A percentile compares a stretch with the other conserved stretches of the same genome.
phyloP scores from a whole-genome alignment of 768 basidiomycete genomes.

The Hebeloma cylindrosporum region DNA sequence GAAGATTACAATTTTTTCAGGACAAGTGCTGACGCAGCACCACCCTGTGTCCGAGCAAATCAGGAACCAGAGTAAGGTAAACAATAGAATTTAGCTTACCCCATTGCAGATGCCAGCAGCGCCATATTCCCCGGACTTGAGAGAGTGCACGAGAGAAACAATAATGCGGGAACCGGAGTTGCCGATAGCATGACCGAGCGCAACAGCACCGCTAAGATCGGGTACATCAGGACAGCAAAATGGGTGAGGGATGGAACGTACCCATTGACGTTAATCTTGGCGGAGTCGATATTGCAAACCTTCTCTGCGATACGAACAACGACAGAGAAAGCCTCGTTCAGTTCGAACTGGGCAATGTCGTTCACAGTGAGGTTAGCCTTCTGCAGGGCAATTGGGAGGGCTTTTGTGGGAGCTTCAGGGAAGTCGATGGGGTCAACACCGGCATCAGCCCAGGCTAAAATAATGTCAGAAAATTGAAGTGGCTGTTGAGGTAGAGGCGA shows the following conservation, averaged over 20 bases:
- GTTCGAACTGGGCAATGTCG: constrained; percentile 90
- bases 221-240: constrained; percentile 16
- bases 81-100: constrained; percentile 47
- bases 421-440: constrained; percentile 98
- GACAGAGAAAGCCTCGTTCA: constrained; percentile 98
- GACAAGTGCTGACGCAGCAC: constrained; percentile 88
- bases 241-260: constrained; percentile 34
- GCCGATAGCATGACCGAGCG: constrained; percentile 94
- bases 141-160: constrained; percentile 88
- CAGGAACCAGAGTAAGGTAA: constrained; percentile 15
- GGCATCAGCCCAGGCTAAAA: constrained; percentile 89
- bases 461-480: constrained; percentile 6
- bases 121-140: constrained; percentile 91
- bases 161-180: constrained; percentile 95
- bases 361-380: constrained; percentile 78
- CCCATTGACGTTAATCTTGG: constrained; percentile 91
- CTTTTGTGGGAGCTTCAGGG: constrained; percentile 91
- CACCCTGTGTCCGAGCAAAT: constrained; percentile 57
- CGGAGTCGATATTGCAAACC: constrained; percentile 76
- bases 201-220: constrained; percentile 82
- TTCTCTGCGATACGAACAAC: constrained; percentile 92
- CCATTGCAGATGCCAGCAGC: constrained; percentile 98
- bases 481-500: constrained; percentile 18
- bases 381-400: constrained; percentile 85
- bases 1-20: constrained; percentile 76